Evolutionary conservation across 139 green algal species (phyloP).

Genomic region (Closterium sp.): DNA sequence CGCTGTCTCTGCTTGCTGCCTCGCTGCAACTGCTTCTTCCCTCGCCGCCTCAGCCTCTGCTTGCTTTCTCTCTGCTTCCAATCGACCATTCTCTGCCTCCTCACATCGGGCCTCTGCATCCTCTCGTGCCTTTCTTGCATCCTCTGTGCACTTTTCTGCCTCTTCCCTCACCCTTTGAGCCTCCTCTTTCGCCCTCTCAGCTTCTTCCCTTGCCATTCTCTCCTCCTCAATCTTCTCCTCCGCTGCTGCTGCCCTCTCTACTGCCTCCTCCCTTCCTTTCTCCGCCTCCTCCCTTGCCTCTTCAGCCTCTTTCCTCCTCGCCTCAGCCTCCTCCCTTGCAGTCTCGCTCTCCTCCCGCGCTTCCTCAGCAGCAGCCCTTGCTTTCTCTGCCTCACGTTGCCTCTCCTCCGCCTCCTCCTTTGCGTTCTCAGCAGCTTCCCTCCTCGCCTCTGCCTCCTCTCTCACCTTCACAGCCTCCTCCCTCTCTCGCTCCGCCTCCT

Average conservation of each 20-base stretch:
- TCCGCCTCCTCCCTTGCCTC: neutral
- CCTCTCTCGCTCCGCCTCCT: too few species aligned
- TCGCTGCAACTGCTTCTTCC: neutral
- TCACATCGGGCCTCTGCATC: neutral
- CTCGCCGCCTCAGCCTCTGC: too few species aligned
- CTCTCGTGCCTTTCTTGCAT: neutral
- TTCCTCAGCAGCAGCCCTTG: neutral
- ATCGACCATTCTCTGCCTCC: too few species aligned
- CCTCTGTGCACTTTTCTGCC: neutral
- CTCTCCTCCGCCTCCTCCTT: neutral
- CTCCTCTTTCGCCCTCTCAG: neutral
- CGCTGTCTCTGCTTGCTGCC: neutral
- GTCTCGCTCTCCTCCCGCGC: neutral
- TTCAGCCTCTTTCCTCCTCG: neutral
- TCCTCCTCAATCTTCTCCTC: neutral
- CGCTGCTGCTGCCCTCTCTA: neutral
- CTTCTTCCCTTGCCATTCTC: neutral
- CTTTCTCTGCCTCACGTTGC: neutral
- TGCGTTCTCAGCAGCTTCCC: neutral
- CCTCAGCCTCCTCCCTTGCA: neutral
- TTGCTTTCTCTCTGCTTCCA: too few species aligned
- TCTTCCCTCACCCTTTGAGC: neutral
- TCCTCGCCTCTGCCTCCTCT: neutral
- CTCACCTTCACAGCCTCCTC: too few species aligned
- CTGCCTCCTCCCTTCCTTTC: neutral